Conservation (phyloP, 192 early-diverging fungal genomes). For the Radiomyces spectabilis region DNA sequence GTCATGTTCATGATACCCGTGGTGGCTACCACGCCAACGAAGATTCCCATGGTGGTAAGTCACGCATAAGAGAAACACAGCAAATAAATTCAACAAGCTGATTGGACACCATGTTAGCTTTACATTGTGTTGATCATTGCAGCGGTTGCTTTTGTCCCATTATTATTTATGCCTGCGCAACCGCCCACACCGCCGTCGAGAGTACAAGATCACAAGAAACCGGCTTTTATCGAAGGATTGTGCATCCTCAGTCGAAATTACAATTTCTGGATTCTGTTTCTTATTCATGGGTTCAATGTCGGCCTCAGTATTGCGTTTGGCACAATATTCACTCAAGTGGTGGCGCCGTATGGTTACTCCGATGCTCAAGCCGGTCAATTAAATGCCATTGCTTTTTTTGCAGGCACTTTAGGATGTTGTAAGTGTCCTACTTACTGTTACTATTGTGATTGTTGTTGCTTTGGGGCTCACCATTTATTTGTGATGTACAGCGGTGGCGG, state of each 20-base stretch:
- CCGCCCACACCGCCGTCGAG: slow-evolving; percentile 24
- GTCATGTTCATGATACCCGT: slow-evolving; percentile 24
- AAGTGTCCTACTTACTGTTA: background rate
- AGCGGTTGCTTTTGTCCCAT: slow-evolving; percentile 10
- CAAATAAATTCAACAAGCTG: background rate
- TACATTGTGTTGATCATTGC: slow-evolving; percentile 14
- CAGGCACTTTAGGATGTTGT: slow-evolving; percentile 28
- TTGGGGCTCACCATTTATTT: background rate
- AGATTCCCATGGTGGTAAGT: slow-evolving; percentile 7
- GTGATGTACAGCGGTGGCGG: slow-evolving; percentile 18
- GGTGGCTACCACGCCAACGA: slow-evolving; percentile 6
- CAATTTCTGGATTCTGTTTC: slow-evolving; percentile 25
- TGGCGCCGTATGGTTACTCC: slow-evolving; percentile 28
- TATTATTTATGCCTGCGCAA: slow-evolving; percentile 24
- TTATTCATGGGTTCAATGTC: slow-evolving; percentile 29
- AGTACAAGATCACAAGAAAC: background rate
- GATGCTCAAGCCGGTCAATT: slow-evolving; percentile 28
- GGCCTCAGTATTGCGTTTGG: slow-evolving; percentile 27
- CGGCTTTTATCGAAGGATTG: slow-evolving; percentile 20
- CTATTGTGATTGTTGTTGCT: background rate
- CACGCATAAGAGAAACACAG: background rate
- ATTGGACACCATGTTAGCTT: background rate
- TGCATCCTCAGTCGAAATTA: slow-evolving; percentile 14
- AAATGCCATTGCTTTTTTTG: slow-evolving; percentile 24
- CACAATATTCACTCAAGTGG: slow-evolving; percentile 22